phyloP scores from a whole-genome alignment of 78 protist genomes.

The Guillardia theta region DNA sequence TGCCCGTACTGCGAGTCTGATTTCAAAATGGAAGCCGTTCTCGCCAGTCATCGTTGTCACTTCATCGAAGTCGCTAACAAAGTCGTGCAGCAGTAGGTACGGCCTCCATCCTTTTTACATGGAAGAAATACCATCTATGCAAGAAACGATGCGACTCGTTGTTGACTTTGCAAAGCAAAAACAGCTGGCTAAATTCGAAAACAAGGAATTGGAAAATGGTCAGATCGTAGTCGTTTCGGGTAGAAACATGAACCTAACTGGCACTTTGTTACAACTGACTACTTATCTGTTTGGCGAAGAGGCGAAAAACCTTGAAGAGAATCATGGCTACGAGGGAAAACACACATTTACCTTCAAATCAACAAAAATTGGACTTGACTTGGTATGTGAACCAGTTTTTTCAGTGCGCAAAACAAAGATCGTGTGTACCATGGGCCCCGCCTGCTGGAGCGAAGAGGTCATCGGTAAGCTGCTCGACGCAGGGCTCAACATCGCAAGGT shows the following conservation, averaged over 20 bases:
- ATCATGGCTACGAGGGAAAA: background rate
- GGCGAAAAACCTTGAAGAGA: background rate
- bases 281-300: background rate
- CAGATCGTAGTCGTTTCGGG: background rate
- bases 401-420: background rate
- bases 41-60: background rate
- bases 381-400: background rate
- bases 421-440: conserved; percentile 41
- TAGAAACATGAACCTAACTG: background rate
- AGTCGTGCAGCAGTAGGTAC: background rate
- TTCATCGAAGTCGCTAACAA: background rate
- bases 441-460: conserved; percentile 19
- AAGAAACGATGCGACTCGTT: background rate
- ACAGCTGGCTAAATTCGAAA: background rate
- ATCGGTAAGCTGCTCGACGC: conserved; percentile 52
- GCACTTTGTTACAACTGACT: background rate
- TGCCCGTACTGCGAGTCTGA: conserved; percentile 37
- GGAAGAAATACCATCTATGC: background rate
- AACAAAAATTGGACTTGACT: background rate
- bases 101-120: background rate
- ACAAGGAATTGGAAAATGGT: background rate
- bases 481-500: conserved; percentile 76
- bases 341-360: background rate
- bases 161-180: background rate
- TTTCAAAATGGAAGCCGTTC: conserved; percentile 46